Conservation (phyloP, 441 rosid genomes). For the Lepidium campestre region DNA sequence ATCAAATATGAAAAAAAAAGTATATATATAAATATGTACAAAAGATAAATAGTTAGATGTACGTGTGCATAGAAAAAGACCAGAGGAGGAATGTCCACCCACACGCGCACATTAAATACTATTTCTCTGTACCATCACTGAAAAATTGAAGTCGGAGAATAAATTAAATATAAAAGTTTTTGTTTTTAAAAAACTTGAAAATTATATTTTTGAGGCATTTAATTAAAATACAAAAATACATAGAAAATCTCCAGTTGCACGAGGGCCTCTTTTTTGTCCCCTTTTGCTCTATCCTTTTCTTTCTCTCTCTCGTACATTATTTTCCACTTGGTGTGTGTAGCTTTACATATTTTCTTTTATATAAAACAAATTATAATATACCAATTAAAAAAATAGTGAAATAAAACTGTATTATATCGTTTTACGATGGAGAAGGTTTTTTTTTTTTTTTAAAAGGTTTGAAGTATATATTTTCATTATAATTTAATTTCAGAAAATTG, state of each 20-base stretch:
- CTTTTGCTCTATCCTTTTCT: slow-evolving; percentile 29
- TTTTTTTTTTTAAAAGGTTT: too few species aligned
- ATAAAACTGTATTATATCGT: too few species aligned
- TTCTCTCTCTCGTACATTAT: slow-evolving; percentile 16
- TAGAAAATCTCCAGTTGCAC: slow-evolving; percentile 48
- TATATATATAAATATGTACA: too few species aligned
- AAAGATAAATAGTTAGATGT: background rate
- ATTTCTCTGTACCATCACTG: slow-evolving; percentile 14
- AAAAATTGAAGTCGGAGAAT: slow-evolving; percentile 3
- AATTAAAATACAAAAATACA: slow-evolving; percentile 1
- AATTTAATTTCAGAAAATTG: too few species aligned
- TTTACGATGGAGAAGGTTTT: too few species aligned
- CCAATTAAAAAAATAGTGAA: too few species aligned
- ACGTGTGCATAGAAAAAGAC: slow-evolving; percentile 30
- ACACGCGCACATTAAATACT: slow-evolving; percentile 28
- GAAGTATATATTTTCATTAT: too few species aligned
- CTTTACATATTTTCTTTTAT: too few species aligned
- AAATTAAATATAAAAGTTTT: background rate
- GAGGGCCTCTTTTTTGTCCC: slow-evolving; percentile 54
- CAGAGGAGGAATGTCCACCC: slow-evolving; percentile 29
- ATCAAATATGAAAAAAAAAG: too few species aligned
- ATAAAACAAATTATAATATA: too few species aligned
- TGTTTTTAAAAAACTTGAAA: background rate
- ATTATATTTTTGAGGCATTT: background rate
- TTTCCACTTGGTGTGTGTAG: background rate